Evolutionary conservation across 1,284 basidiomycete species (phyloP), one percentile per base, ranked within the genome.

Genomic region (Veloboletus limbatus): DNA sequence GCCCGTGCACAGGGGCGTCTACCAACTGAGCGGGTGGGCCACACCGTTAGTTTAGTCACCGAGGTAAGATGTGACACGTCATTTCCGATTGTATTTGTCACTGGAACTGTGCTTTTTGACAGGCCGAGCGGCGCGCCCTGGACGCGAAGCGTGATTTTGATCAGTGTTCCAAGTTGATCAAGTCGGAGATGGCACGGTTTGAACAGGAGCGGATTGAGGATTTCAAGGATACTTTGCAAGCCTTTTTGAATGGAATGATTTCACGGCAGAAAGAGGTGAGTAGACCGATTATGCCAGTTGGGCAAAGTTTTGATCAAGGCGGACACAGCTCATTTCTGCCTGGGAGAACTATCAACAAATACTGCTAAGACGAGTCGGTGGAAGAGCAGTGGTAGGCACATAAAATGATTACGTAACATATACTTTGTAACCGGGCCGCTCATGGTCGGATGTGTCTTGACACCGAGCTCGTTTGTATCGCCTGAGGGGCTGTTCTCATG

Each of bases 181-280:
- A 98, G 69, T 71, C 78, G 4, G 97, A 99, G 70, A 85, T 97
- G 59, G 84, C 82, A n/a, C 75, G 94, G 26, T 97, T 99, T 62
- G 96, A 99, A 69, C 79, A 85, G 59, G 95, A 97, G 68, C 81
- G 94, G 35, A 81, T 98, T 24, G 84, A 91, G 37, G 92, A 96
- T 60, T 92, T 96, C 65, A 92, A 91, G 63, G 72, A 76, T 26
- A 76, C 83, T 2, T 66, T 96, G 47, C 86, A 88, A 57, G 74
- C 74, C 2, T 93, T 91, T 68, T 68, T 95, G 48, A 85, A 88
- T 40, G 88, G 88, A 9, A 88, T 94, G 84, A 85, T 93, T 40
- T 65, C 74, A 21, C 71, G 86, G 40, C 92, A 96, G 69, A 87
- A 85, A 65, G 82, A 92, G 75, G 85, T 89, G 33, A 37, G 78